These are phyloP conservation scores for Penicillium salamii DNA, from an alignment of 495 filamentous ascomycete species.

Conservation along the genomic window DNA sequence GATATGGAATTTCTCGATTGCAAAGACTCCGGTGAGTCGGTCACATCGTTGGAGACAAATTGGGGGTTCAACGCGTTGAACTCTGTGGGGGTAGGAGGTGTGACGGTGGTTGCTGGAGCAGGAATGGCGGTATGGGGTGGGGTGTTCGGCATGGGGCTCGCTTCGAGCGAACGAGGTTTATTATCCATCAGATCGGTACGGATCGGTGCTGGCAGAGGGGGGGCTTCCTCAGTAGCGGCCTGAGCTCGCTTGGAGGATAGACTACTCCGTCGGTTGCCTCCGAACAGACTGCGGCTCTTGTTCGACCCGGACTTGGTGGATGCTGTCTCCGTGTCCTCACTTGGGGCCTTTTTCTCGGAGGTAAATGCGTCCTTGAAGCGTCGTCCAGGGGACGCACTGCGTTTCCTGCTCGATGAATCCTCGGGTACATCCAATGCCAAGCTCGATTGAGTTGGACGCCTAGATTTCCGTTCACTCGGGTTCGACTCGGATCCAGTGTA, in stretches of 20 bases:
- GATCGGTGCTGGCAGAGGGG: slow-evolving; percentile 36
- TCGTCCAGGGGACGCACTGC: slow-evolving; percentile 41
- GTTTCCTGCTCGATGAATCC: slow-evolving; percentile 32
- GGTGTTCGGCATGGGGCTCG: slow-evolving; percentile 36
- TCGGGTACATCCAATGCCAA: slow-evolving; percentile 33
- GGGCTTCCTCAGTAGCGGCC: slow-evolving; percentile 26
- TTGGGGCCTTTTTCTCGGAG: slow-evolving; percentile 40
- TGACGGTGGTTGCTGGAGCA: slow-evolving; percentile 50
- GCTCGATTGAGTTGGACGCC: slow-evolving; percentile 22
- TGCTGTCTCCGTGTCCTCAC: slow-evolving; percentile 42
- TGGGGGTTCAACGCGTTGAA: slow-evolving; percentile 15
- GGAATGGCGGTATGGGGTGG: slow-evolving; percentile 42
- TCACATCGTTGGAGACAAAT: slow-evolving; percentile 25
- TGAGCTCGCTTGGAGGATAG: slow-evolving; percentile 36
- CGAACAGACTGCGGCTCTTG: slow-evolving; percentile 29
- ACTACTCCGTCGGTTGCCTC: slow-evolving; percentile 39
- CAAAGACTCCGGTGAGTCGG: slow-evolving; percentile 37
- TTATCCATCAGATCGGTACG: slow-evolving; percentile 34
- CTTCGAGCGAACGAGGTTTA: slow-evolving; percentile 22
- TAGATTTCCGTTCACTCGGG: slow-evolving; percentile 16
- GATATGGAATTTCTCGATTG: slow-evolving; percentile 26
- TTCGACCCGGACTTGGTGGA: slow-evolving; percentile 36
- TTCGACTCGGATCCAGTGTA: slow-evolving; percentile 23
- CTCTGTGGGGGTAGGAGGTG: slow-evolving; percentile 53
- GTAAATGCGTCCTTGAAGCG: slow-evolving; percentile 47